Conservation (phyloP, 495 filamentous ascomycete species). For the Penicillium argentinense region DNA sequence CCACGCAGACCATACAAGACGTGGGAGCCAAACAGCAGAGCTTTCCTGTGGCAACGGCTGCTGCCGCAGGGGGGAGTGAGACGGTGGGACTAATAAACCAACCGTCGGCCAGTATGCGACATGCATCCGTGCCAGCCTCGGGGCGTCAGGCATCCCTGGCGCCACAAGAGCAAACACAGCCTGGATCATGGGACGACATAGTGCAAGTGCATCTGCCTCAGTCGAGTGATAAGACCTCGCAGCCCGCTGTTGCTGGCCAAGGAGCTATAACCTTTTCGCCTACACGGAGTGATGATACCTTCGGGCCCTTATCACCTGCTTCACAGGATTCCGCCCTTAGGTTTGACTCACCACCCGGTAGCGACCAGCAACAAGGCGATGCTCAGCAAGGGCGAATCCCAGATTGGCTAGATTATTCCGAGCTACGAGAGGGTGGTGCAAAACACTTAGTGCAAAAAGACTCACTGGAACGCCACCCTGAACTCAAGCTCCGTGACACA, state of each 20-base stretch:
- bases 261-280: slow-evolving; percentile 9
- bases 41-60: slow-evolving; percentile 16
- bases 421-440: slow-evolving; percentile 6
- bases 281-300: slow-evolving; percentile 3
- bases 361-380: slow-evolving; percentile 12
- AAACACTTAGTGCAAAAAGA: slow-evolving; percentile 10
- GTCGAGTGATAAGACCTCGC: slow-evolving; percentile 8
- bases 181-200: slow-evolving; percentile 1
- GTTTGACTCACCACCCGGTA: slow-evolving; percentile 11
- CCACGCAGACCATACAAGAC: slow-evolving; percentile 20
- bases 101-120: slow-evolving; percentile 10
- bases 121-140: slow-evolving; percentile 14
- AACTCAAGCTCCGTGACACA: slow-evolving; percentile 9
- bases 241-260: slow-evolving; percentile 9
- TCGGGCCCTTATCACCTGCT: slow-evolving; percentile 11
- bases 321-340: slow-evolving; percentile 2
- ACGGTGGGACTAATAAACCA: slow-evolving; percentile 12
- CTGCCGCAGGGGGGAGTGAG: slow-evolving; percentile 19
- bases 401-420: slow-evolving; percentile 9
- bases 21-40: slow-evolving; percentile 13
- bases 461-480: slow-evolving; percentile 13
- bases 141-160: slow-evolving; percentile 9
- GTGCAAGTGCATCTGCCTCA: slow-evolving; percentile 5
- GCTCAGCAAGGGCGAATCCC: slow-evolving; percentile 6
- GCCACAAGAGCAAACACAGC: slow-evolving; percentile 4